Conservation (phyloP, 2,329 filamentous ascomycete genomes). For the Hansfordia pulvinata region DNA sequence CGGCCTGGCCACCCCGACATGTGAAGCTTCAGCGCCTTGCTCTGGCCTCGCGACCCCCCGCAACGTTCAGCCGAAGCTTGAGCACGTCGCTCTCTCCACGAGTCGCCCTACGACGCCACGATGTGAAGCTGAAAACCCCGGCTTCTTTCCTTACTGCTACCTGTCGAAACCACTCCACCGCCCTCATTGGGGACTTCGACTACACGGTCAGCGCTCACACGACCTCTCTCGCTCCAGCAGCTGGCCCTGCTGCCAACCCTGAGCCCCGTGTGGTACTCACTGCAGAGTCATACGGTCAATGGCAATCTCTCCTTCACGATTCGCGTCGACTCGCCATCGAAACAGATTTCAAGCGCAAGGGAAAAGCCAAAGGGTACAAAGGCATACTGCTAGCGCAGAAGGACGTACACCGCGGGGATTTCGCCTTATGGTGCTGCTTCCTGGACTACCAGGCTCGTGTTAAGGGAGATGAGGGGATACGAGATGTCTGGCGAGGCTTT, state of each 20-base stretch:
- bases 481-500: constrained; percentile 15
- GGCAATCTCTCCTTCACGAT: constrained; percentile 11
- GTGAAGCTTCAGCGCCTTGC: constrained; percentile 13
- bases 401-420: constrained; percentile 12
- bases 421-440: constrained; percentile 16
- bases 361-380: constrained; percentile 10
- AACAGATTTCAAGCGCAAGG: constrained; percentile 15
- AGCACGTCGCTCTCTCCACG: no score
- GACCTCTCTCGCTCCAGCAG: no score
- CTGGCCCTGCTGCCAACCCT: no score
- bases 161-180: neutral
- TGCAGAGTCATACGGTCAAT: constrained; percentile 11
- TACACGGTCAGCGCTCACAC: no score
- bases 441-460: constrained; percentile 16
- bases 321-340: constrained; percentile 14
- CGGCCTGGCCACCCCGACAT: constrained; percentile 14
- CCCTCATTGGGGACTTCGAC: no score
- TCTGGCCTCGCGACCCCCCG: constrained; percentile 5
- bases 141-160: no score
- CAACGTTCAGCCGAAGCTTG: neutral
- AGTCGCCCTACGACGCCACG: no score
- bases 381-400: constrained; percentile 13
- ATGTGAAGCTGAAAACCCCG: no score
- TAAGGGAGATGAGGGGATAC: constrained; percentile 13
- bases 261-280: constrained; percentile 9